These are phyloP conservation scores for Phytophthora pinifolia DNA, from an alignment of 352 stramenopile genomes.

Conservation along the genomic window DNA sequence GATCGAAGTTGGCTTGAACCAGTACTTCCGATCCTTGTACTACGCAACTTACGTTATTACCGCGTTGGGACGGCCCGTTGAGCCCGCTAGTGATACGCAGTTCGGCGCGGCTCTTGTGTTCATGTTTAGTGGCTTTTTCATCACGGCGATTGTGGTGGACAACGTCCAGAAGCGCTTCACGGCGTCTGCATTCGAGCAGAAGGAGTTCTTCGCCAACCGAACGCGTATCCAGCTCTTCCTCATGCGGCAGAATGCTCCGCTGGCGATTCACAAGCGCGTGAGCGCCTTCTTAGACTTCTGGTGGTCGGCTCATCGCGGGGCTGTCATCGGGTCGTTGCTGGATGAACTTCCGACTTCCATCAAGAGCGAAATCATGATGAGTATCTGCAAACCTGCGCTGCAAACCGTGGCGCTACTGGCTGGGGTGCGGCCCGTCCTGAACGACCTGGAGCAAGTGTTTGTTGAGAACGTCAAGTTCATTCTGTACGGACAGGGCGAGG, in stretches of 20 bases:
- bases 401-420: constrained; percentile 52
- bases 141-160: constrained; percentile 70
- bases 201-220: constrained; percentile 63
- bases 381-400: constrained; percentile 57
- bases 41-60: constrained; percentile 64
- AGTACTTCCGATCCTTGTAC: constrained; percentile 70
- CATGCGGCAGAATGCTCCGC: constrained; percentile 55
- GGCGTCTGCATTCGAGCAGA: constrained; percentile 70
- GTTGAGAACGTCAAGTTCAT: constrained; percentile 70
- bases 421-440: constrained; percentile 46
- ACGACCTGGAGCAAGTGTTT: constrained; percentile 53
- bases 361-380: constrained; percentile 60
- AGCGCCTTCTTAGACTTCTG: constrained; percentile 75
- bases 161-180: constrained; percentile 81
- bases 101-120: constrained; percentile 54
- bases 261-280: constrained; percentile 61
- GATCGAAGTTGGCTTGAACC: constrained; percentile 29
- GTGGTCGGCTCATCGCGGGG: constrained; percentile 70
- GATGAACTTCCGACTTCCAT: constrained; percentile 60
- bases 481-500: constrained; percentile 64
- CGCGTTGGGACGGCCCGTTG: constrained; percentile 44
- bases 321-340: constrained; percentile 57
- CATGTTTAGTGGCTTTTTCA: constrained; percentile 77
- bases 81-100: constrained; percentile 52
- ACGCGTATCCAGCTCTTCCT: constrained; percentile 71